phyloP scores from a whole-genome alignment of 1,284 basidiomycete species.

The Golubevia sp. region DNA sequence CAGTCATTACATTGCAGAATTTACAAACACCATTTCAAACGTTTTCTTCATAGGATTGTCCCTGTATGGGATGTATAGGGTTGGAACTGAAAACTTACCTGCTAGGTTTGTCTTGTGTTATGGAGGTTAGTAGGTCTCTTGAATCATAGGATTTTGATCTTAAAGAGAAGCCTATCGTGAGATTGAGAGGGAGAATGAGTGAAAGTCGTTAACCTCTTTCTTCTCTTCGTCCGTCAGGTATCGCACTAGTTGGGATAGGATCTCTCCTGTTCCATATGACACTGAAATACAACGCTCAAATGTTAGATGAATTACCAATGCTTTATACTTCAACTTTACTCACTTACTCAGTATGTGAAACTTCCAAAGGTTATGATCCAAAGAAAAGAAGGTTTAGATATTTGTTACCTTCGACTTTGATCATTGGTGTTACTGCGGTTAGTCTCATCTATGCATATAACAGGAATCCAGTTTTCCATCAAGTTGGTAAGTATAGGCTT shows the following conservation, averaged over 20 bases:
- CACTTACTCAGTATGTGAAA: constrained; percentile 46
- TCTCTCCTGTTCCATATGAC: constrained; percentile 53
- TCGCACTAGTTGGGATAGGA: constrained; percentile 42
- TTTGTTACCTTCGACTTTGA: constrained; percentile 20
- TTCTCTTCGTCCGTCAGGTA: constrained; percentile 19
- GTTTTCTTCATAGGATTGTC: constrained; percentile 63
- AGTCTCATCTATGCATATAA: constrained; percentile 61
- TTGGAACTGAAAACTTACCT: constrained; percentile 24
- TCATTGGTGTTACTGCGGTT: constrained; percentile 26
- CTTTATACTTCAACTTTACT: constrained; percentile 47
- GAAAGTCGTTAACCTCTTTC: too few relatives aligned
- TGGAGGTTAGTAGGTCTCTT: constrained; percentile 13
- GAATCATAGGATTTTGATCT: too few relatives aligned
- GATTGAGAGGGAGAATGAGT: too few relatives aligned
- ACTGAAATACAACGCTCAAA: constrained; percentile 46
- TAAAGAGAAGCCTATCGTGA: too few relatives aligned
- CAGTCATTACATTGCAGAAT: constrained; percentile 63
- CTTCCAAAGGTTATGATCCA: constrained; percentile 14
- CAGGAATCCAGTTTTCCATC: constrained; percentile 67
- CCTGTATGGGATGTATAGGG: constrained; percentile 53
- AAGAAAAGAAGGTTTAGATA: constrained; percentile 17
- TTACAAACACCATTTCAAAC: constrained; percentile 64
- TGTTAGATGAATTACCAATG: constrained; percentile 60
- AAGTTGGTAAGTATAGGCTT: constrained; percentile 44
- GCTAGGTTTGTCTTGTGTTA: constrained; percentile 31